Base-by-base conservation (phyloP, 345 rosid species). In the Chamaenerion angustifolium region DNA sequence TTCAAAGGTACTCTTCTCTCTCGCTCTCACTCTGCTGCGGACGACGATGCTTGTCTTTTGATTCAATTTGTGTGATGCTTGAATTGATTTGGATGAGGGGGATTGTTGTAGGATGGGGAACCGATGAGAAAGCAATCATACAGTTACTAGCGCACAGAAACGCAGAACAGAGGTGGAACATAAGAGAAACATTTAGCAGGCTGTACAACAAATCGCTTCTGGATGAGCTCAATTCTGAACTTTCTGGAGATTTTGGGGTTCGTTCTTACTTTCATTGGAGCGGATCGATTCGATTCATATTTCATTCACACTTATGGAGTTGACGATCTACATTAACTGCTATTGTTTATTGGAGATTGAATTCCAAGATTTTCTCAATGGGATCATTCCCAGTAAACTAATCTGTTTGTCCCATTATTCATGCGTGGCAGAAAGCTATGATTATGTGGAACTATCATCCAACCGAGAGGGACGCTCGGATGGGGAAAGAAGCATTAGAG, bases 191-290 rank as follows among this genome's bases (percentile, higher is more conserved):
- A 16, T 92, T 78, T 60, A 57, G 45, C 65, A 69, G 66, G 59
- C 82, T 74, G 57, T 82, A 77, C 65, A 66, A 71, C 44, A 65
- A 80, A 71, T 65, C 68, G 43, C 95, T 92, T 49, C 62, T 78
- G 51, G 70, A 73, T 57, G 77, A 58, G 49, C 85, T 87, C 42
- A 1, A 60, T 46, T 74, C 87, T 19, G 96, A 92, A 53, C 62
- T 87, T 14, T 82, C 93, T 42, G 87, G 98, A 35, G 85, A 87
- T 77, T 92, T 82, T 56, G 50, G 71, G 58, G 98, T 92, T 0
- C n/a, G 57, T 40, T 10, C 11, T 45, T 37, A 19, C 4, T 18
- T 10, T 15, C 12, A n/a, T 42, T 16, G 27, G 6, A 1, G 10
- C n/a, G n/a, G n/a, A n/a, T n/a, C n/a, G n/a, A n/a, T n/a, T n/a